Evolutionary conservation across 1,284 basidiomycete genomes (phyloP).

Genomic region (Pterulicium gracile): DNA sequence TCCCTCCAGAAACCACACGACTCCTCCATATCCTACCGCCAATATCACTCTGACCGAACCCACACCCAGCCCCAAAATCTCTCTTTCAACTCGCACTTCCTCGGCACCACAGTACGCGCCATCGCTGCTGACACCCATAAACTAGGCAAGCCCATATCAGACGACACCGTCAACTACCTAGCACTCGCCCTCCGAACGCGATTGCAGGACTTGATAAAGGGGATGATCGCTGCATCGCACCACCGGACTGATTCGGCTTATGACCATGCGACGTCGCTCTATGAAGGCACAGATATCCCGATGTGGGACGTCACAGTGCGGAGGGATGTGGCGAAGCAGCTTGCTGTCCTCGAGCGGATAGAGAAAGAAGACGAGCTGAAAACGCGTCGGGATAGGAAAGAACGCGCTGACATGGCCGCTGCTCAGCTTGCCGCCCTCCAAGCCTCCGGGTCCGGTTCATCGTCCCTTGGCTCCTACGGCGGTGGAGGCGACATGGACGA

Average conservation of each 20-base stretch:
- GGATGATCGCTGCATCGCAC: slow-evolving; percentile 59
- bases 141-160: slow-evolving; percentile 43
- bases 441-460: slow-evolving; percentile 24
- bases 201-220: slow-evolving; percentile 58
- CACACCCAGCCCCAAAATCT: slow-evolving; percentile 59
- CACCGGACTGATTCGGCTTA: slow-evolving; percentile 66
- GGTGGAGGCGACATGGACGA: slow-evolving; percentile 24
- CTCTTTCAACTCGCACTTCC: slow-evolving; percentile 48
- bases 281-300: slow-evolving; percentile 35
- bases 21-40: slow-evolving; percentile 43
- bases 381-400: slow-evolving; percentile 62
- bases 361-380: slow-evolving; percentile 76
- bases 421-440: slow-evolving; percentile 53
- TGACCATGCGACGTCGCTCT: slow-evolving; percentile 52
- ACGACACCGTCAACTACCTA: slow-evolving; percentile 66
- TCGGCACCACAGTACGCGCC: slow-evolving; percentile 52
- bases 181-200: slow-evolving; percentile 70
- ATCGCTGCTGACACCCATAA: slow-evolving; percentile 50
- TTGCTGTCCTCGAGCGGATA: slow-evolving; percentile 59
- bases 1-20: slow-evolving; percentile 57
- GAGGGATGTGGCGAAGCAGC: slow-evolving; percentile 65
- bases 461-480: slow-evolving; percentile 17
- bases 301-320: slow-evolving; percentile 75
- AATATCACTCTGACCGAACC: slow-evolving; percentile 46
- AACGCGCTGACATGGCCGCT: slow-evolving; percentile 57